phyloP scores from a whole-genome alignment of 2,329 filamentous ascomycete genomes.

The Fusarium coffeatum region DNA sequence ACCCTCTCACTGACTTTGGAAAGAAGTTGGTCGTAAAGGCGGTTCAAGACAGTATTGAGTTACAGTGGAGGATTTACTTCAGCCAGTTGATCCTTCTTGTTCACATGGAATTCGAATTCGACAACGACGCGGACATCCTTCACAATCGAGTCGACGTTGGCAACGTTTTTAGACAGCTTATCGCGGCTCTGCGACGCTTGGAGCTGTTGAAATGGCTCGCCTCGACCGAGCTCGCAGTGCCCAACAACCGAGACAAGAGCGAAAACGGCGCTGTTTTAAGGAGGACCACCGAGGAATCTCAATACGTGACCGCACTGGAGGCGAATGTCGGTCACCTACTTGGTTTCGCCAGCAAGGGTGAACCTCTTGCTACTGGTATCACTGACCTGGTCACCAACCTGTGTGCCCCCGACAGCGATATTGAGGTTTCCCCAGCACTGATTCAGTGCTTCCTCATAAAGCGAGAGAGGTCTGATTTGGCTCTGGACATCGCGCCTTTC shows the following conservation, averaged over 20 bases:
- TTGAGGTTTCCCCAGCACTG: constrained; percentile 70
- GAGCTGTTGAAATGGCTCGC: constrained; percentile 79
- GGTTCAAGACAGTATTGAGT: constrained; percentile 79
- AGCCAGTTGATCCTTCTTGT: constrained; percentile 85
- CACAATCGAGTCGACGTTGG: constrained; percentile 73
- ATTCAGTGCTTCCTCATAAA: constrained; percentile 73
- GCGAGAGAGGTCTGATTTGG: constrained; percentile 69
- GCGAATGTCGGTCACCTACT: constrained; percentile 72
- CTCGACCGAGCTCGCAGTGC: constrained; percentile 66
- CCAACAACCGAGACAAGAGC: constrained; percentile 56
- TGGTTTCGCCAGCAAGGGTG: constrained; percentile 64
- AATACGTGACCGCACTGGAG: constrained; percentile 68
- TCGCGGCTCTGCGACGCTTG: constrained; percentile 77
- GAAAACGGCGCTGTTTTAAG: constrained; percentile 51
- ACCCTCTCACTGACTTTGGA: constrained; percentile 79
- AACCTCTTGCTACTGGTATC: constrained; percentile 68
- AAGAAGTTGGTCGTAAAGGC: constrained; percentile 79
- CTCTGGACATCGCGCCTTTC: constrained; percentile 67
- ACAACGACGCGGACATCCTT: constrained; percentile 75
- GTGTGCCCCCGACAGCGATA: constrained; percentile 73
- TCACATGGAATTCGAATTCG: constrained; percentile 86
- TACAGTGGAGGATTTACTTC: constrained; percentile 79
- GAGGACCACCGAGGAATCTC: constrained; percentile 59
- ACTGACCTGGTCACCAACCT: constrained; percentile 75
- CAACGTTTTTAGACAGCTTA: constrained; percentile 74